Base-by-base conservation (phyloP, 495 filamentous ascomycete species). In the Cenococcum geophilum region DNA sequence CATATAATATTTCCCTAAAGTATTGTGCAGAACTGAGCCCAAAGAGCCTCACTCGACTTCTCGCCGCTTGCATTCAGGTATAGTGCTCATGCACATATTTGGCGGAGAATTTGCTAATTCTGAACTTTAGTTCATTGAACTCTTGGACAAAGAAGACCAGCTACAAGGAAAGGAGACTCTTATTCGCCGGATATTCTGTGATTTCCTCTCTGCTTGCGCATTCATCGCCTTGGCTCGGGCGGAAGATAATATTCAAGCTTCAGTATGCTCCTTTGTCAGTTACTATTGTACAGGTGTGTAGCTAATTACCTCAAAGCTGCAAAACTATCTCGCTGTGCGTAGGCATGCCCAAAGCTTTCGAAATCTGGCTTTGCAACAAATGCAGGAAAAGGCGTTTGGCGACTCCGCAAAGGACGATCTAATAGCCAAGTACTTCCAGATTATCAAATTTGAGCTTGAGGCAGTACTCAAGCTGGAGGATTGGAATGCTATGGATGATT, bases 401-500 rank as follows among this genome's bases (percentile, higher is more conserved):
- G 77, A 81, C 53, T 72, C 65, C 11, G 73, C 69, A 1, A 71
- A 71, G 42, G 65, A 68, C 11, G 85, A 88, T 67, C 76, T 89
- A 57, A 67, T 77, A 21, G 70, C 75, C 9, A 90, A 87, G 65
- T 78, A 89, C 57, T 76, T 80, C 36, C 78, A 79, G 21, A 73
- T 92, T 11, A 71, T 90, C 5, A 79, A 83, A 1, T 87, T 89
- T 66, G 85, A 91, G 62, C 86, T 93, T 63, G 90, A 93, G 75
- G 86, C 83, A n/a, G 80, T 83, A 11, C 74, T 84, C 22, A 75
- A 76, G 18, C 74, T 96, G 5, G 80, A 84, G 62, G 73, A 80
- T 18, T 92, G 87, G 88, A 81, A 86, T 60, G 77, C 76, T 54
- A 71, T 92, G n/a, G 76, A 78, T 34, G 71, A 73, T 5, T 79